Evolutionary conservation across 2,329 filamentous ascomycete genomes (phyloP).

Genomic region (Ciborinia camelliae): DNA sequence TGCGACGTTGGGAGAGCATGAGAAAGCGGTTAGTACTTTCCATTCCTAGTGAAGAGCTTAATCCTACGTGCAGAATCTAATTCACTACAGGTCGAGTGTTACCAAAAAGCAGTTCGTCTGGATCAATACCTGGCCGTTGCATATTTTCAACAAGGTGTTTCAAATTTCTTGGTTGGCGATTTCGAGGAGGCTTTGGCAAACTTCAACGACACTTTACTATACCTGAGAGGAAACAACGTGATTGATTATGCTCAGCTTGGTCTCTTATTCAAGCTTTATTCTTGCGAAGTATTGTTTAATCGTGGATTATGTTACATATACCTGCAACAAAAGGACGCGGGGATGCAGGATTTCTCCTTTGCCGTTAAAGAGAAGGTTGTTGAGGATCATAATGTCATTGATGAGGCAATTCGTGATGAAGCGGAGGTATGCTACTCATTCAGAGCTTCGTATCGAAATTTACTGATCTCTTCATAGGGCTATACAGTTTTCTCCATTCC

Average conservation of each 20-base stretch:
- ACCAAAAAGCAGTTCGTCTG: slow-evolving; percentile 83
- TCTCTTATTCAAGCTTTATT: slow-evolving; percentile 92
- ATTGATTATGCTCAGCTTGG: slow-evolving; percentile 98
- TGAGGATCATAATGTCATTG: slow-evolving; percentile 94
- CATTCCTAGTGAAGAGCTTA: background rate
- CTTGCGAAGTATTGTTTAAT: slow-evolving; percentile 97
- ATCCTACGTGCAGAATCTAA: background rate
- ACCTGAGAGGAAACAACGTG: slow-evolving; percentile 91
- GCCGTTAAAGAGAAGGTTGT: slow-evolving; percentile 96
- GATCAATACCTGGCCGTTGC: slow-evolving; percentile 96
- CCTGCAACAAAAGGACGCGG: slow-evolving; percentile 83
- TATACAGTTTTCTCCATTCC: slow-evolving; percentile 99
- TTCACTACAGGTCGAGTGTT: slow-evolving; percentile 77
- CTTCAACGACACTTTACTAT: slow-evolving; percentile 96
- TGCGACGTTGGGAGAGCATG: slow-evolving; percentile 92
- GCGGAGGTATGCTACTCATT: slow-evolving; percentile 65
- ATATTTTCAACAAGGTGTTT: slow-evolving; percentile 97
- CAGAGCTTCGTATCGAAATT: background rate
- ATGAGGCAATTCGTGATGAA: slow-evolving; percentile 90
- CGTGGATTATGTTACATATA: slow-evolving; percentile 97
- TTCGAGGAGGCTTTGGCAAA: slow-evolving; percentile 97
- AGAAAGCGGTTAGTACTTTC: slow-evolving; percentile 72
- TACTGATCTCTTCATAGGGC: slow-evolving; percentile 53
- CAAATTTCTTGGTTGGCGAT: slow-evolving; percentile 94
- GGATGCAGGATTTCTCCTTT: slow-evolving; percentile 85